Conservation (phyloP, 2,329 filamentous ascomycete species). For the Ceratocystis colombiana region DNA sequence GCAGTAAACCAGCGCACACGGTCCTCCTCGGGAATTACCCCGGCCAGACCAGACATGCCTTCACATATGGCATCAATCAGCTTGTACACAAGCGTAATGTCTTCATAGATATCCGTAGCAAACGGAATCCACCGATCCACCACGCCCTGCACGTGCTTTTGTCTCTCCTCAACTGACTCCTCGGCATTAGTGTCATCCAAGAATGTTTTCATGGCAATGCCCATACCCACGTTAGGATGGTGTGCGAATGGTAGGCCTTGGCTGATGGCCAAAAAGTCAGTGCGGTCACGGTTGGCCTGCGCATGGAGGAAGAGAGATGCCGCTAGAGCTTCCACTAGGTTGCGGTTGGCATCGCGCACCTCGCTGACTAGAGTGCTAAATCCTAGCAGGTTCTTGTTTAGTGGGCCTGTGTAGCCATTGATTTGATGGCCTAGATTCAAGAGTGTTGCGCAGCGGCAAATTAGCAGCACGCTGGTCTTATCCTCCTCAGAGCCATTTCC, state of each 20-base stretch:
- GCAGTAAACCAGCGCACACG: slow-evolving; percentile 20
- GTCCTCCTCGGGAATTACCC: slow-evolving; percentile 16
- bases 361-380: slow-evolving; percentile 77
- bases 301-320: slow-evolving; percentile 71
- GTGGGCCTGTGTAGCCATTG: slow-evolving; percentile 86
- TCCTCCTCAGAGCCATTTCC: slow-evolving; percentile 57
- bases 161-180: slow-evolving; percentile 42
- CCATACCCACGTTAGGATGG: slow-evolving; percentile 64
- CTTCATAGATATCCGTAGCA: slow-evolving; percentile 48
- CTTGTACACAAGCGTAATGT: slow-evolving; percentile 47
- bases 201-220: slow-evolving; percentile 70
- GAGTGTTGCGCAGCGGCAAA: slow-evolving; percentile 77
- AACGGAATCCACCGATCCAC: slow-evolving; percentile 47
- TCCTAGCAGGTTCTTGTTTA: slow-evolving; percentile 78
- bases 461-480: slow-evolving; percentile 64
- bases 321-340: slow-evolving; percentile 73
- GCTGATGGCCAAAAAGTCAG: slow-evolving; percentile 58
- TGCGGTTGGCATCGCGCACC: slow-evolving; percentile 68
- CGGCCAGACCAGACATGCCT: slow-evolving; percentile 35
- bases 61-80: slow-evolving; percentile 50
- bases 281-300: slow-evolving; percentile 60
- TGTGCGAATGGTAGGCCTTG: slow-evolving; percentile 62
- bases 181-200: slow-evolving; percentile 54
- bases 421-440: slow-evolving; percentile 70
- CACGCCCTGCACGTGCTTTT: slow-evolving; percentile 41